phyloP scores from a whole-genome alignment of 2,329 filamentous ascomycete species.

The Calonectria honghensis region DNA sequence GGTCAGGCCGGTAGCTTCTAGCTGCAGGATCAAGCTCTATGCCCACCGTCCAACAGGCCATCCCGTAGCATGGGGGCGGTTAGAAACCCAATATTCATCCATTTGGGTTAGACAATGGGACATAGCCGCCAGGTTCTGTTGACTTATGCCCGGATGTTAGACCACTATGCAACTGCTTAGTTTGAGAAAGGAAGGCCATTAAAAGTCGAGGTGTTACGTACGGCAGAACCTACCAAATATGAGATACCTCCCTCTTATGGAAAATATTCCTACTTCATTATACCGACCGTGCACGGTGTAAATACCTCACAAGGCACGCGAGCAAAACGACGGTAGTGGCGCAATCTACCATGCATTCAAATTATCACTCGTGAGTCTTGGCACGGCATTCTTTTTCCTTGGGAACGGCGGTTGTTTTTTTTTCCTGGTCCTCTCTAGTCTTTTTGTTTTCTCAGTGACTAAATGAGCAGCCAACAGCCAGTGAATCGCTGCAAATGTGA shows the following conservation, averaged over 20 bases:
- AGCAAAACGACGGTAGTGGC: not conserved
- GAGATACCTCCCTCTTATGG: not conserved
- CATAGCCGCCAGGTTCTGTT: too few relatives aligned
- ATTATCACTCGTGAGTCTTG: not conserved
- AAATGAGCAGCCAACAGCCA: not conserved
- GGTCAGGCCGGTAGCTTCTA: slow-evolving; percentile 1
- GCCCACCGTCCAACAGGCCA: not conserved
- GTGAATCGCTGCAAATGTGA: not conserved
- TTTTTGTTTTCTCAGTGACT: not conserved
- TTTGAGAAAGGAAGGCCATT: slow-evolving; percentile 20
- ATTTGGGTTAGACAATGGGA: too few relatives aligned
- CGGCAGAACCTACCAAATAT: not conserved
- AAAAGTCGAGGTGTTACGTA: not conserved
- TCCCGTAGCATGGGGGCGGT: too few relatives aligned
- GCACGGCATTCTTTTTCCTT: not conserved
- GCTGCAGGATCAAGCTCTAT: not conserved
- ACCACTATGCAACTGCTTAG: not conserved
- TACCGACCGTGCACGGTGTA: not conserved
- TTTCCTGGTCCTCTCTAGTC: not conserved
- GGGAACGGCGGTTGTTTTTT: not conserved
- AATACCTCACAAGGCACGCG: slow-evolving; percentile 12
- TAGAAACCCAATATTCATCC: not conserved
- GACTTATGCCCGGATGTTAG: not conserved
- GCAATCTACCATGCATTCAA: not conserved
- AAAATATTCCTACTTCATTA: not conserved